These are phyloP conservation scores for Mycena amicta DNA, from an alignment of 768 basidiomycete genomes.

Conservation along the genomic window DNA sequence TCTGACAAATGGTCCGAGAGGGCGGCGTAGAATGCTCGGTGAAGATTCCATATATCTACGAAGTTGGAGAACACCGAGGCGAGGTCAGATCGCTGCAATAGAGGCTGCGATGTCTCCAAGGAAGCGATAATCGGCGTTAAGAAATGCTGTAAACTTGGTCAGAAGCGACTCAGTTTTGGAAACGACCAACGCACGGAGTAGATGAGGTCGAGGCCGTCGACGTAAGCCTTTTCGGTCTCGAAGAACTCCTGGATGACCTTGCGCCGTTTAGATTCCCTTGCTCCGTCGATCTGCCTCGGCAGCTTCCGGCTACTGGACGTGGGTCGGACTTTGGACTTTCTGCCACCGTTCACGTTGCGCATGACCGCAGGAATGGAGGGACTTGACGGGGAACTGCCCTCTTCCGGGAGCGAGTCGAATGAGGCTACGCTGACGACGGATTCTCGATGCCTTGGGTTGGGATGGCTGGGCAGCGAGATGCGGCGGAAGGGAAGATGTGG, in stretches of 20 bases:
- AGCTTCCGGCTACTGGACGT: constrained; percentile 43
- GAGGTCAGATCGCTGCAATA: constrained; percentile 70
- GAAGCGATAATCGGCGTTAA: constrained; percentile 78
- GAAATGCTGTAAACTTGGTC: constrained; percentile 61
- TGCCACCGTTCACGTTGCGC: constrained; percentile 30
- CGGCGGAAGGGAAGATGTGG: constrained; percentile 64
- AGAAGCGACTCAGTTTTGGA: background rate
- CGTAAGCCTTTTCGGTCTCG: constrained; percentile 79
- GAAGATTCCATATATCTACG: constrained; percentile 89
- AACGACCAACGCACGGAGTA: constrained; percentile 61
- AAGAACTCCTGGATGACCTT: constrained; percentile 82
- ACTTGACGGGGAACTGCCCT: constrained; percentile 27
- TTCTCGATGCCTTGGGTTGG: constrained; percentile 56
- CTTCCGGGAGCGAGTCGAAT: constrained; percentile 71
- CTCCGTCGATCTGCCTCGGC: constrained; percentile 40
- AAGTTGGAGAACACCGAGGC: constrained; percentile 85
- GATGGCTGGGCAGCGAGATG: constrained; percentile 59
- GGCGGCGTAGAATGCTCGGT: constrained; percentile 70
- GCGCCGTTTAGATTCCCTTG: constrained; percentile 55
- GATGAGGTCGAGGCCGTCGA: constrained; percentile 80
- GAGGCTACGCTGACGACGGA: constrained; percentile 75
- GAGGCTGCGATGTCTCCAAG: constrained; percentile 64
- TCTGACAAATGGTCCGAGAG: constrained; percentile 47
- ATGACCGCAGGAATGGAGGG: constrained; percentile 35
- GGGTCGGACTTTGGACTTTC: constrained; percentile 35